Percentiles rank a stretch among this genome's conserved stretches.
phyloP scores from a whole-genome alignment of 2,329 filamentous ascomycete genomes.

The Geosmithia putterillii region DNA sequence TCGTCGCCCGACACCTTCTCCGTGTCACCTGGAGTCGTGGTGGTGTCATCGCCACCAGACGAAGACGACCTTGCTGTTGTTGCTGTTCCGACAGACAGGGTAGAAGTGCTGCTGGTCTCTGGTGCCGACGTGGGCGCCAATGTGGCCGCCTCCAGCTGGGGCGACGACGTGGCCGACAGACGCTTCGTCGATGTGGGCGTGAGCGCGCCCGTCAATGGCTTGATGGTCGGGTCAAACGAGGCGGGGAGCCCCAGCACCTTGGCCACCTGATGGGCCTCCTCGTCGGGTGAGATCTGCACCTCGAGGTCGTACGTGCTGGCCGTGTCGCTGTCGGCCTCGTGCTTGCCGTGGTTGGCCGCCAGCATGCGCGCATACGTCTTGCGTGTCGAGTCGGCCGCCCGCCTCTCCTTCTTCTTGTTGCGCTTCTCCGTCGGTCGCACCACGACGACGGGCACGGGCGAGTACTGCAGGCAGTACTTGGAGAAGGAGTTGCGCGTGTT shows the following conservation, averaged over 20 bases:
- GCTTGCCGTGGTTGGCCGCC: conserved; percentile 44
- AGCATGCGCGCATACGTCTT: conserved; percentile 71
- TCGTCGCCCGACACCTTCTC: no score
- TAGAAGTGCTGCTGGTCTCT: no score
- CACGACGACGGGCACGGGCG: conserved; percentile 84
- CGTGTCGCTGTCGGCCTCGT: conserved; percentile 44
- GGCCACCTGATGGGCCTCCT: conserved; percentile 53
- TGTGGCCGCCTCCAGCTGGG: neutral
- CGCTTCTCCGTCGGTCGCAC: conserved; percentile 80
- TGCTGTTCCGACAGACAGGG: no score
- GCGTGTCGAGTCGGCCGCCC: conserved; percentile 61
- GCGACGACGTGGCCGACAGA: neutral
- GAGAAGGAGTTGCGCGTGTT: conserved; percentile 72
- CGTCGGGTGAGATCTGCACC: conserved; percentile 40
- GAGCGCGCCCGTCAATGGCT: conserved; percentile 26
- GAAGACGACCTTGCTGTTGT: no score
- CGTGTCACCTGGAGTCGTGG: no score
- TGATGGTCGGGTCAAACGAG: conserved; percentile 51
- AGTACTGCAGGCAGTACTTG: conserved; percentile 91
- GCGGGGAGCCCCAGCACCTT: conserved; percentile 50
- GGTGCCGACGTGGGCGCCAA: no score
- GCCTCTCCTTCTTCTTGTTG: conserved; percentile 80
- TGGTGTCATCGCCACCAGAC: no score
- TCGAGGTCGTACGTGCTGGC: conserved; percentile 43
- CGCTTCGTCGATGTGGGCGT: conserved; percentile 2